Evolutionary conservation across 1,139 yeast species (phyloP).

Genomic region (Candida smagusa): DNA sequence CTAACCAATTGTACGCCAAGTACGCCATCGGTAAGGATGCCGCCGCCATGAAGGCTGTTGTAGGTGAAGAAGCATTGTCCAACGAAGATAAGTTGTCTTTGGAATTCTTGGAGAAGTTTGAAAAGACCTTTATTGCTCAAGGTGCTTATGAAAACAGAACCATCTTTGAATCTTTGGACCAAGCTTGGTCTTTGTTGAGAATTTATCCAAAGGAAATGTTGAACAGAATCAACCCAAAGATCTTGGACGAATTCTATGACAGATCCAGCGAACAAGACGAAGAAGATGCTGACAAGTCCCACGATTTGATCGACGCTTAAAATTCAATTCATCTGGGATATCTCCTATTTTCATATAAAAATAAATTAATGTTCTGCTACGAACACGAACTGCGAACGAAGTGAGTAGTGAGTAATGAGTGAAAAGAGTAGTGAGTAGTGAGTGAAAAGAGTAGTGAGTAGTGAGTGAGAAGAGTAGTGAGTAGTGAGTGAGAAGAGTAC

Average conservation of each 20-base stretch:
- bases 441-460: background rate
- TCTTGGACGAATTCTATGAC: constrained; percentile 90
- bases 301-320: constrained; percentile 50
- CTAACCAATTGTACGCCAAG: constrained; percentile 97
- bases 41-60: constrained; percentile 99
- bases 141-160: constrained; percentile 96
- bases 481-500: too few species aligned
- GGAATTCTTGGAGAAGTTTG: constrained; percentile 96
- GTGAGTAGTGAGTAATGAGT: background rate
- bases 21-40: constrained; percentile 99
- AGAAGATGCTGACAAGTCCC: constrained; percentile 29
- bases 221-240: constrained; percentile 97
- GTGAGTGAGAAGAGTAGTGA: background rate
- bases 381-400: too few species aligned
- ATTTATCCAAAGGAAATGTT: constrained; percentile 98
- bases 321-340: constrained; percentile 4
- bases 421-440: background rate
- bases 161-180: constrained; percentile 91
- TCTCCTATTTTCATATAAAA: background rate
- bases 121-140: constrained; percentile 89
- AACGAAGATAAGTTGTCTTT: constrained; percentile 95
- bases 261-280: constrained; percentile 68
- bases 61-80: constrained; percentile 98
- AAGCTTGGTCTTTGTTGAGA: constrained; percentile 97
- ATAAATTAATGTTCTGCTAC: background rate